These are phyloP conservation scores for Polyporus tsugae DNA, from an alignment of 1,284 basidiomycete genomes.

Conservation along the genomic window DNA sequence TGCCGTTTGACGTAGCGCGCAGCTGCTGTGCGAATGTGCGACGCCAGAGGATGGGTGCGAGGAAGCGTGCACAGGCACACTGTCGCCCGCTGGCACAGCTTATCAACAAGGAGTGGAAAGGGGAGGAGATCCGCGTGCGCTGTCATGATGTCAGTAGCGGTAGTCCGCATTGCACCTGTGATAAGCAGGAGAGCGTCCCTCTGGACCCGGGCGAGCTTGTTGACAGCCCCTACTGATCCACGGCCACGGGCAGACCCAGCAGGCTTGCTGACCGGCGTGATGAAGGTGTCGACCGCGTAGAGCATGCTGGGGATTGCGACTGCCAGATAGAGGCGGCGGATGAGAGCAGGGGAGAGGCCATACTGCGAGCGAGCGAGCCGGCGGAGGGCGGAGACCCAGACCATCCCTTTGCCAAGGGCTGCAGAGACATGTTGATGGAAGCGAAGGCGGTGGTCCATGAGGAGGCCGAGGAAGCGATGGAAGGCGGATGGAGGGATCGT, in stretches of 20 bases:
- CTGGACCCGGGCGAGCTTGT: conserved; percentile 40
- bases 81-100: conserved; percentile 37
- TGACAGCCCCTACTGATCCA: conserved; percentile 22
- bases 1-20: not conserved
- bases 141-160: conserved; percentile 44
- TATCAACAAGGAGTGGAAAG: conserved; percentile 38
- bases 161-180: conserved; percentile 45
- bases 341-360: conserved; percentile 8
- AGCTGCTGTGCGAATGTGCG: not conserved
- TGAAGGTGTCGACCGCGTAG: conserved; percentile 47
- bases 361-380: conserved; percentile 32
- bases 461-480: conserved; percentile 47
- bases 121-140: conserved; percentile 45
- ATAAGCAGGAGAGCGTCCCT: conserved; percentile 42
- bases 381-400: conserved; percentile 33
- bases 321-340: conserved; percentile 36
- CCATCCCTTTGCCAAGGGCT: conserved; percentile 42
- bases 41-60: conserved; percentile 41
- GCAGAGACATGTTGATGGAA: conserved; percentile 43
- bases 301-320: conserved; percentile 45
- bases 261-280: conserved; percentile 34
- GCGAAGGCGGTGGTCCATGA: conserved; percentile 45
- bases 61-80: conserved; percentile 45
- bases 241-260: conserved; percentile 19
- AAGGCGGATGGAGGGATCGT: conserved; percentile 23